These are phyloP conservation scores for Candida coquimbonensis DNA, from an alignment of 805 yeast genomes.

Conservation along the genomic window DNA sequence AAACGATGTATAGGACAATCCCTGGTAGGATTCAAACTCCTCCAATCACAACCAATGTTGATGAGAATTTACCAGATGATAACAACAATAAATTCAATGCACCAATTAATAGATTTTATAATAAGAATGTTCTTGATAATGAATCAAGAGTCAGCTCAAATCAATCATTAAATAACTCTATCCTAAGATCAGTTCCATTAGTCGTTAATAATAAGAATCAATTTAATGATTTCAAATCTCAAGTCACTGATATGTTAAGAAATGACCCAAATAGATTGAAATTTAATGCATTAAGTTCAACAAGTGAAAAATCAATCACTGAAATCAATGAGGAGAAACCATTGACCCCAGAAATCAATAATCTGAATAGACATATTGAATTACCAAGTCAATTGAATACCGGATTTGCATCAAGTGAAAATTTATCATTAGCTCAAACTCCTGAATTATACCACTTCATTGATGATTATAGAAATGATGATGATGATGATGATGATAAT, in stretches of 20 bases:
- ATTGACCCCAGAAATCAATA: background rate
- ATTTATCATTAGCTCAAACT: background rate
- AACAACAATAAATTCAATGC: background rate
- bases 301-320: background rate
- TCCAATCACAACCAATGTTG: background rate
- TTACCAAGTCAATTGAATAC: too few species aligned
- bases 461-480: background rate
- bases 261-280: slow-evolving; percentile 1
- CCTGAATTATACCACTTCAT: background rate
- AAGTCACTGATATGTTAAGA: slow-evolving; percentile 3
- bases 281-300: background rate
- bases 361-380: background rate
- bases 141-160: background rate
- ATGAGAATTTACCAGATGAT: background rate
- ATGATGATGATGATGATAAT: background rate
- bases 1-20: background rate
- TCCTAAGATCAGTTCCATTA: background rate
- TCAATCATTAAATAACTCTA: background rate
- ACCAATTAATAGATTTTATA: background rate
- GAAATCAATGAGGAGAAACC: background rate
- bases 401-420: too few species aligned
- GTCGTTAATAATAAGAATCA: background rate
- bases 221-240: background rate
- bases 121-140: background rate
- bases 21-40: background rate